Evolutionary conservation across 2,329 filamentous ascomycete genomes (phyloP), one percentile per base, ranked within the genome.

Genomic region (Phaeosphaeria sp.): DNA sequence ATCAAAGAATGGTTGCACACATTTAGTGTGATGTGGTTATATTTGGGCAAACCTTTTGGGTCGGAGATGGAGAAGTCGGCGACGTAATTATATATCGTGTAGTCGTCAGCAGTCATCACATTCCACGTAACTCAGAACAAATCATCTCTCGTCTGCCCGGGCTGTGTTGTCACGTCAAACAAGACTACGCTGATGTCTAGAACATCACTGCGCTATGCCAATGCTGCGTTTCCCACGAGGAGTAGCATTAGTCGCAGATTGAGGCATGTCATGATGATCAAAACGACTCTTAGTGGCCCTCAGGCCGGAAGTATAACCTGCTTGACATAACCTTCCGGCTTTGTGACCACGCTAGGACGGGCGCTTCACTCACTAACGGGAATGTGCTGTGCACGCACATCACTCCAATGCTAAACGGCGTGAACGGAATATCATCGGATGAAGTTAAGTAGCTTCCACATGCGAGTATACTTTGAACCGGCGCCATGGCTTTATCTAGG

Each of bases 281-380:
- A n/a, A 18, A 18, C 27, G 18, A 21, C 25, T 11, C 5, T 17
- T 8, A 24, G 20, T 25, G 44, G 44, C 8, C 22, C 21, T 7
- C 11, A 2, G n/a, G 27, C 13, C 44, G 44, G 44, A 47, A 47
- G 44, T 25, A 13, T 27, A n/a, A 15, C 44, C 21, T 47, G 20
- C 20, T 47, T 47, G 44, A 47, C 44, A 47, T 47, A 47, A 25
- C 17, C 44, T 47, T 47, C 44, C 44, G 44, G 30, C 11, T 7
- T 36, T 36, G n/a, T n/a, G n/a, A n/a, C n/a, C n/a, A n/a, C n/a
- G n/a, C n/a, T n/a, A n/a, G n/a, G n/a, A n/a, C n/a, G n/a, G n/a
- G n/a, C n/a, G n/a, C 30, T 13, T 36, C 30, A 36, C 30, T 13
- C n/a, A n/a, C 8, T 6, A 13, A 36, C 30, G 30, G 25, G 6